phyloP scores from a whole-genome alignment of 192 early-diverging fungal species.

The Rhizophagus clarus region DNA sequence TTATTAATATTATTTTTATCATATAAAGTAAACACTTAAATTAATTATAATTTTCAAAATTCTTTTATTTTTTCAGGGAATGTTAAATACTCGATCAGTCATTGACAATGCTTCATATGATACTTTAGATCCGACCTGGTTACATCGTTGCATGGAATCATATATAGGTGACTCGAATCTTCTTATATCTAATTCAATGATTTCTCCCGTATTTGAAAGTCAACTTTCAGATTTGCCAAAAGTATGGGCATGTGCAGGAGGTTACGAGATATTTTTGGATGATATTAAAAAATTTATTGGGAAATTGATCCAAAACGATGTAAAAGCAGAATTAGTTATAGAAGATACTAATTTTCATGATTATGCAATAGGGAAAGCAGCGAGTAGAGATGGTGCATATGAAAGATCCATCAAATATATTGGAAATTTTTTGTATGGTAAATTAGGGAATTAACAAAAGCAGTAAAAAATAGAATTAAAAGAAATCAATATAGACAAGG shows the following conservation, averaged over 20 bases:
- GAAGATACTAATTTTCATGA: conserved; percentile 22
- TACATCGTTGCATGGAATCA: background rate
- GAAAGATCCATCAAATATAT: background rate
- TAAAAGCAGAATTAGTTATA: background rate
- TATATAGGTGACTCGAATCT: background rate
- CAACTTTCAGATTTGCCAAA: conserved; percentile 12
- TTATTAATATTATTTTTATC: background rate
- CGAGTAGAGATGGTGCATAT: conserved; percentile 8
- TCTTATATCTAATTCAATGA: background rate
- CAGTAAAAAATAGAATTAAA: too few species aligned
- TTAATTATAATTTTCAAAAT: too few species aligned
- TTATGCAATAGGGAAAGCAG: background rate
- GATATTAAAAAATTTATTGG: conserved; percentile 7
- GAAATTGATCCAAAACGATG: background rate
- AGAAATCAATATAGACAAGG: too few species aligned
- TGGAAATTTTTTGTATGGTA: background rate
- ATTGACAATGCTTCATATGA: background rate
- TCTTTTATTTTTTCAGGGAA: background rate
- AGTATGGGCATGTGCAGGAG: conserved; percentile 14
- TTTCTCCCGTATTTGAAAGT: conserved; percentile 25
- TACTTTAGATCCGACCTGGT: background rate
- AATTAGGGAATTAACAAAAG: too few species aligned
- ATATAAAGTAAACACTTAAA: too few species aligned
- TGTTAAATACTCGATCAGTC: background rate
- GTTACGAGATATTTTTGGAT: conserved; percentile 12